Evolutionary conservation across 2,329 filamentous ascomycete species (phyloP), one percentile per base, ranked within the genome.

Genomic region (Trichoderma citrinoviride): DNA sequence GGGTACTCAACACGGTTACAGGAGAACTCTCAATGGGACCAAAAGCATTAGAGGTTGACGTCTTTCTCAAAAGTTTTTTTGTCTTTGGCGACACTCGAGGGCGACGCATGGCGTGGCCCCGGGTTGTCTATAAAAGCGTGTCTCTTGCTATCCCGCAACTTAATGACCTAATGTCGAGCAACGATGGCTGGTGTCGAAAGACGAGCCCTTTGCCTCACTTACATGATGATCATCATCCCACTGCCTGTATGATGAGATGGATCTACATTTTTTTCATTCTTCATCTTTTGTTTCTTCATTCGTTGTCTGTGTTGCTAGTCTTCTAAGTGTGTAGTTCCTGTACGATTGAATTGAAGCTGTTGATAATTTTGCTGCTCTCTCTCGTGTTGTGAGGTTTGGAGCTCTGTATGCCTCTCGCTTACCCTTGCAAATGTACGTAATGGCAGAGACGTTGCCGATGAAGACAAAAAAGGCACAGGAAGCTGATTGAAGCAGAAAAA

Each of bases 111-210:
- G 23, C 23, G 8, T 52, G 17, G 40, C 43, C 47, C 14, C 54
- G 55, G 55, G n/a, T 19, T 12, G 55, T 27, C 46, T 14, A 60
- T 61, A 33, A 61, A 58, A 46, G 49, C 33, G 7, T 43, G 41
- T 15, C 33, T 50, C 43, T 25, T 53, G 55, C 50, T 33, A 57
- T 41, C 12, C 64, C n/a, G 58, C 64, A 37, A 56, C 27, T 25
- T 63, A 66, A 66, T 64, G 64, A 66, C 60, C 43, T 66, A 66
- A 66, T 66, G 64, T 53, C 64, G 46, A 66, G 56, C 58, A 53
- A 61, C 29, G 63, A 61, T 29, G 55, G 54, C 56, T 61, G 41
- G 46, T 33, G 49, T 44, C 46, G 58, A 33, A 44, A 50, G 29
- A 46, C 15, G 57, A 61, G 52, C 43, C 33, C 54, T 15, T 61